Percentiles rank a stretch among this genome's conserved stretches.
Evolutionary conservation across 768 basidiomycete species (phyloP).

Genomic region (Hebeloma cylindrosporum): DNA sequence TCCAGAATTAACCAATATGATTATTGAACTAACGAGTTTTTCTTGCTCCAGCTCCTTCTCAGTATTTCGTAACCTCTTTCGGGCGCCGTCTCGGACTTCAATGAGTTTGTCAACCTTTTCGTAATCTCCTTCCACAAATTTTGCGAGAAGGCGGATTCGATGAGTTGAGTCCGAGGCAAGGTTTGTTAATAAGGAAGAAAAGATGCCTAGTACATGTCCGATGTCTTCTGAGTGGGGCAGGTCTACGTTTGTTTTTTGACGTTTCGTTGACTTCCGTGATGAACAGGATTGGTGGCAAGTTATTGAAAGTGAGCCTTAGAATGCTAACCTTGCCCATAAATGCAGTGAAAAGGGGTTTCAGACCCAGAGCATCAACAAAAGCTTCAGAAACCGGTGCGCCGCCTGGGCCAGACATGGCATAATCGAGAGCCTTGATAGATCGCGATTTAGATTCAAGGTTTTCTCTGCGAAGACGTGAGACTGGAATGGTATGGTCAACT

Average conservation of each 20-base stretch:
- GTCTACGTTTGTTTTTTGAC: constrained; percentile 51
- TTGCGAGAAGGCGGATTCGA: constrained; percentile 80
- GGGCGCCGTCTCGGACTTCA: constrained; percentile 78
- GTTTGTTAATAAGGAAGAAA: constrained; percentile 85
- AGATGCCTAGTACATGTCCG: constrained; percentile 84
- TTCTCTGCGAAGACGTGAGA: constrained; percentile 50
- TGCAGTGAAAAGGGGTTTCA: constrained; percentile 87
- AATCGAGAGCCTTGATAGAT: constrained; percentile 88
- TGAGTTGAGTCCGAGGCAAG: constrained; percentile 81
- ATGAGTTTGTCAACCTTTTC: constrained; percentile 94
- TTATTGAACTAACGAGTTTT: constrained; percentile 38
- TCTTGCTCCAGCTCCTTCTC: constrained; percentile 72
- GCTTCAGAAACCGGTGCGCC: constrained; percentile 72
- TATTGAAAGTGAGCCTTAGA: constrained; percentile 2
- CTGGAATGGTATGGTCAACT: not conserved
- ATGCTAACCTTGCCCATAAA: constrained; percentile 88
- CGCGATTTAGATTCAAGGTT: constrained; percentile 79
- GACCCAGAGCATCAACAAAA: constrained; percentile 84
- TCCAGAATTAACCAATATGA: not conserved
- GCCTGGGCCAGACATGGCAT: constrained; percentile 79
- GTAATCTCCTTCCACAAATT: constrained; percentile 92
- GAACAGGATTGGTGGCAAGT: not conserved
- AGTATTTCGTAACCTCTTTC: constrained; percentile 53
- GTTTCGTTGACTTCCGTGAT: constrained; percentile 50
- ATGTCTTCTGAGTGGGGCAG: constrained; percentile 74